These are phyloP conservation scores for Cladorrhinum sp. DNA, from an alignment of 2,329 filamentous ascomycete genomes.

Conservation along the genomic window DNA sequence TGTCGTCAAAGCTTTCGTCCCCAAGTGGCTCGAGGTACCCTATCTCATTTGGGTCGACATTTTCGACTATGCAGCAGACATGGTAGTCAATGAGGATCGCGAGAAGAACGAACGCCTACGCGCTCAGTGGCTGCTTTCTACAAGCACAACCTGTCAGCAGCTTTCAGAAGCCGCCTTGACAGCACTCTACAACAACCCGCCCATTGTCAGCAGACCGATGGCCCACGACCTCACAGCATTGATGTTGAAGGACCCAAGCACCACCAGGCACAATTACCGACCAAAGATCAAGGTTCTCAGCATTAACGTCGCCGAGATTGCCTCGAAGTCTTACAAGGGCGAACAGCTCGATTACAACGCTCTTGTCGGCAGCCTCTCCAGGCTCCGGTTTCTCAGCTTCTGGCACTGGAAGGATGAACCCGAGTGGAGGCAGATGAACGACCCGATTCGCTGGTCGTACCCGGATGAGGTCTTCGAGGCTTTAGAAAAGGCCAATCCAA, in stretches of 20 bases:
- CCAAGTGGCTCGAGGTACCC: conserved; percentile 32
- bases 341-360: conserved; percentile 44
- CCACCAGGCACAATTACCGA: conserved; percentile 60
- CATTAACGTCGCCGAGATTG: conserved; percentile 61
- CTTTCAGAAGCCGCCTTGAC: conserved; percentile 72
- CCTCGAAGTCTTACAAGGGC: conserved; percentile 51
- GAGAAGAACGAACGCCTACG: conserved; percentile 34
- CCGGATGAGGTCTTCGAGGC: conserved; percentile 62
- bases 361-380: conserved; percentile 62
- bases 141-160: conserved; percentile 58
- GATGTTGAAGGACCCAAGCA: conserved; percentile 51
- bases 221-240: conserved; percentile 46
- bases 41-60: conserved; percentile 66
- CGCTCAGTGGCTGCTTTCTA: conserved; percentile 62
- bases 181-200: conserved; percentile 67
- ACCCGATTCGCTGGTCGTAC: conserved; percentile 66
- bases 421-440: conserved; percentile 59
- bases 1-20: conserved; percentile 21
- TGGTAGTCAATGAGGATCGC: conserved; percentile 35
- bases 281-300: conserved; percentile 68
- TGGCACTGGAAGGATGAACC: conserved; percentile 67
- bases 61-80: conserved; percentile 64
- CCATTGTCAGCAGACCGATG: conserved; percentile 50
- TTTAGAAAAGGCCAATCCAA: conserved; percentile 45
- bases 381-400: conserved; percentile 67